Evolutionary conservation across 2,329 filamentous ascomycete species (phyloP), one percentile per base, ranked within the genome.

Genomic region (Diaporthe capsici): DNA sequence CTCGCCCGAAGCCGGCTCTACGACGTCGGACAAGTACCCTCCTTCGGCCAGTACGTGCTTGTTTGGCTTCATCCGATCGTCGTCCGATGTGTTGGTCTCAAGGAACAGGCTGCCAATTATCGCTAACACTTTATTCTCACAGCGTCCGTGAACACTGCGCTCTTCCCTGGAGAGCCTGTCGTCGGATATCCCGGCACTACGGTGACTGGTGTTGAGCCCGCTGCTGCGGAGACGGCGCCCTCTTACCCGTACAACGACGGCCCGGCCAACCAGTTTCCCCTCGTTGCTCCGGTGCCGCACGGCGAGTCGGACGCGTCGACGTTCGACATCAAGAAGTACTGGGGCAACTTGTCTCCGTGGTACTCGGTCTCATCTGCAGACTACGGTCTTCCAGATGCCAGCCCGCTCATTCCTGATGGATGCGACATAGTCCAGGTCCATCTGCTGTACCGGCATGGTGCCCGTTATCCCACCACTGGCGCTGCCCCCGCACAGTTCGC

Each of bases 301-400:
- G 81, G 81, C 31, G 77, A 81, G 15, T 76, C 76, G 20, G 58
- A 44, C 13, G 75, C 76, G 6, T 77, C 80, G 4, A 77, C 77
- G 4, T 82, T 83, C 51, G 81, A 83, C 77, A 80, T 83, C 58
- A 81, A 78, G 71, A 81, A 78, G 67, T 81, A 81, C 60, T 83
- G 82, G 81, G 82, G 81, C 49, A 83, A 83, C 44, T 72, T 83
- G 70, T 81, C 81, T 25, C 82, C 81, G 2, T 83, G 82, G 82
- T 83, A 82, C 71, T 83, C 82, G 1, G 51, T 83, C n/a, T 78
- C 79, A 0, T 83, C 81, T 1, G 78, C 81, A 63, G 81, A 83
- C 68, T 83, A 81, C 34, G 82, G 82, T 1, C 75, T 83, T 9
- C 80, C 81, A 15, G 78, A 80, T 57, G 78, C 82, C 17, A 82